Percentiles rank a stretch among this genome's conserved stretches.
phyloP scores from a whole-genome alignment of 2,329 filamentous ascomycete genomes.

The Colletotrichum tofieldiae region DNA sequence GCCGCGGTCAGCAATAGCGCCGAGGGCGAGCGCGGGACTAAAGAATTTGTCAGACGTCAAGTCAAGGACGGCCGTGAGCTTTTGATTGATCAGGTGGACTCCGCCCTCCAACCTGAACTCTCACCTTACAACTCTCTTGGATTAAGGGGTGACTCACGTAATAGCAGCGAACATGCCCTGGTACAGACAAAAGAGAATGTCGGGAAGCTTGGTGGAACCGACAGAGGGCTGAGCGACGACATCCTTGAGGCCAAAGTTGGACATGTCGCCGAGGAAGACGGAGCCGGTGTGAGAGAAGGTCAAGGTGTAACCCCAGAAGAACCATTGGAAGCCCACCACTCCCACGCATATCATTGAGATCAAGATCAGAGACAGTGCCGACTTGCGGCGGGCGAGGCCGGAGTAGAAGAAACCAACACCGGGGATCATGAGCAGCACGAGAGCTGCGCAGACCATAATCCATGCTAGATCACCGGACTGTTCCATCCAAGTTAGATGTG shows the following conservation, averaged over 20 bases:
- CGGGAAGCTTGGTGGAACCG: slow-evolving; percentile 80
- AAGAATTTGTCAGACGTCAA: slow-evolving; percentile 30
- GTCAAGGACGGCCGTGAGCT: background rate
- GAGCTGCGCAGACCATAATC: slow-evolving; percentile 82
- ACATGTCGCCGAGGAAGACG: slow-evolving; percentile 83
- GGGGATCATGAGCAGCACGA: slow-evolving; percentile 93
- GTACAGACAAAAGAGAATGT: slow-evolving; percentile 88
- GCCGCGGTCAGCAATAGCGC: slow-evolving; percentile 73
- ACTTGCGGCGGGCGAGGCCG: slow-evolving; percentile 90
- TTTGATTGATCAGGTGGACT: background rate
- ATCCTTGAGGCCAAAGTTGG: slow-evolving; percentile 86
- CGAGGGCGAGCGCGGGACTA: slow-evolving; percentile 71
- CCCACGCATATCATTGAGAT: slow-evolving; percentile 86
- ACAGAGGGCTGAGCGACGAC: slow-evolving; percentile 84
- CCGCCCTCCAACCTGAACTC: background rate
- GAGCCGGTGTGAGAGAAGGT: slow-evolving; percentile 87
- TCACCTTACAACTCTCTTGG: background rate
- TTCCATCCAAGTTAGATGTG: slow-evolving; percentile 10
- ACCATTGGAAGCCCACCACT: slow-evolving; percentile 92
- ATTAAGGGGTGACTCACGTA: slow-evolving; percentile 75
- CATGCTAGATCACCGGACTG: slow-evolving; percentile 87
- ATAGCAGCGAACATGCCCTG: slow-evolving; percentile 93
- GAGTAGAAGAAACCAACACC: slow-evolving; percentile 97
- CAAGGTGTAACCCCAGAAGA: slow-evolving; percentile 94
- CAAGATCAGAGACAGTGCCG: slow-evolving; percentile 88